Conservation (phyloP, 257 asterid genomes). For the Capsicum pubescens region DNA sequence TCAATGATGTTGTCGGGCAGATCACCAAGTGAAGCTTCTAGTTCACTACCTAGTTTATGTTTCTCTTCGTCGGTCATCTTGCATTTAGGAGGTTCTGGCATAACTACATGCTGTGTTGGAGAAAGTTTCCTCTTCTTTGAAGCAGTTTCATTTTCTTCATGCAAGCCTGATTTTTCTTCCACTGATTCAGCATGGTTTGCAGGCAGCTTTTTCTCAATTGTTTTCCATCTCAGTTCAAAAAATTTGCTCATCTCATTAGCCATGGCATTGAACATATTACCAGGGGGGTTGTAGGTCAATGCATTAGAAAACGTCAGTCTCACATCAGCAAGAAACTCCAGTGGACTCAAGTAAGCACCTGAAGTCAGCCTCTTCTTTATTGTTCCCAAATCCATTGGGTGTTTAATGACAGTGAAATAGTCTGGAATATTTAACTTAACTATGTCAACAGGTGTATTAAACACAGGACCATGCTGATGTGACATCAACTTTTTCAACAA, state of each 20-base stretch:
- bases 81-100: conserved; percentile 50
- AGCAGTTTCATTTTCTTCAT: conserved; percentile 48
- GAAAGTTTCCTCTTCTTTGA: conserved; percentile 68
- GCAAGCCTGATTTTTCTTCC: conserved; percentile 46
- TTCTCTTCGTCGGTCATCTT: conserved; percentile 74
- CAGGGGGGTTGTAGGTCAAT: conserved; percentile 83
- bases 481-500: conserved; percentile 74
- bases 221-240: conserved; percentile 78
- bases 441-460: conserved; percentile 77
- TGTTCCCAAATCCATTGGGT: conserved; percentile 94
- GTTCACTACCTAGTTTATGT: conserved; percentile 54
- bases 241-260: conserved; percentile 64
- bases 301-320: conserved; percentile 84
- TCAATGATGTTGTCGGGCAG: conserved; percentile 63
- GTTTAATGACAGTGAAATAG: conserved; percentile 73
- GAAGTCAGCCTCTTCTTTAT: conserved; percentile 65
- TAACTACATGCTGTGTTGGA: conserved; percentile 49
- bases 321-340: conserved; percentile 79
- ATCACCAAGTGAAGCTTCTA: conserved; percentile 60
- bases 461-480: conserved; percentile 62
- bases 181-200: conserved; percentile 34
- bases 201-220: conserved; percentile 59
- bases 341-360: conserved; percentile 58
- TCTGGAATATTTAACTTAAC: conserved; percentile 74
- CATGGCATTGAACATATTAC: conserved; percentile 59